Evolutionary conservation across 2,329 filamentous ascomycete species (phyloP), one percentile per base, ranked within the genome.

Genomic region (Clarireedia monteithiana): DNA sequence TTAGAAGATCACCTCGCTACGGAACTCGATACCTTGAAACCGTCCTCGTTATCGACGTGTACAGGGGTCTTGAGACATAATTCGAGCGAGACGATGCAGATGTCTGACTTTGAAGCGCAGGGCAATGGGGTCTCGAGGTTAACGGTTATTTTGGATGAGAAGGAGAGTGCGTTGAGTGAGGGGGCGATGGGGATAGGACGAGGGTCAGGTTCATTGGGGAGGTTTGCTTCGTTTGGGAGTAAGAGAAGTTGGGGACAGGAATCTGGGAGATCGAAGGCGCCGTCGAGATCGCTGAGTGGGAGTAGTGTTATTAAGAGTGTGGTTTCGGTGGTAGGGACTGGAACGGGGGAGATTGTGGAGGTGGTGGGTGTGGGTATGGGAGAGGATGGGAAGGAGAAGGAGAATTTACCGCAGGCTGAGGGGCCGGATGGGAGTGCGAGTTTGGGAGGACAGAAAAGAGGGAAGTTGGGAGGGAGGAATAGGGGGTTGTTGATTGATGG

Each of bases 81-180:
- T 15, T 61, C 56, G 17, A 54, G 45, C 30, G 65, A 65, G 15
- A 44, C 53, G 3, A 53, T 23, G 20, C 40, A 48, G 10, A 15
- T 54, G 9, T 10, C 34, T 1, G 64, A 67, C 6, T n/a, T 39
- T 6, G 62, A 66, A 24, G 10, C 9, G 36, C 30, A 23, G 27
- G 34, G 42, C 36, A 50, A 24, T 24, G 20, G 6, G 15, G 17
- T 34, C n/a, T 61, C 62, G 44, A 58, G 64, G 15, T 50, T 67
- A 15, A 63, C 65, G 6, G 56, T 66, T 14, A 67, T 67, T 36
- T 61, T 63, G 48, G 66, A 67, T 30, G 63, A 65, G 26, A 67
- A 65, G 50, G 65, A 68, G 49, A 64, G 64, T 55, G 62, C 4
- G 44, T 56, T 14, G 58, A 6, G 17, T n/a, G 57, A 27, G 52